Evolutionary conservation across 208 protist species (phyloP), one percentile per base, ranked within the genome.

Genomic region (Zelonia costaricensis): DNA sequence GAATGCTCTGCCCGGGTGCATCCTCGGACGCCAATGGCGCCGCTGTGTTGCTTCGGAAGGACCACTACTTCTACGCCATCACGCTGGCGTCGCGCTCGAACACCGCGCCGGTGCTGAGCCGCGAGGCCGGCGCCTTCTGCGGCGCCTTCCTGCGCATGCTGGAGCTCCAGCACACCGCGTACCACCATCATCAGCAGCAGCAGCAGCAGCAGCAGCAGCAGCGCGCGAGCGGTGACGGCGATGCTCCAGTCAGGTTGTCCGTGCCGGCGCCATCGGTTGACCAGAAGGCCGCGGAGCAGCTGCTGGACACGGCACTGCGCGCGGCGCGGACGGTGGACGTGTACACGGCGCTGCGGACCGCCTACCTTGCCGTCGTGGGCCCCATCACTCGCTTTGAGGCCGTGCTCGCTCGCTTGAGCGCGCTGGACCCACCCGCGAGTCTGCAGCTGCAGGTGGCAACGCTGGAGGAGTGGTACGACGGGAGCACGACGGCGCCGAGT

Each of bases 81-180:
- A 68, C 69, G 10, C 58, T 80, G n/a, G 52, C 82, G 40, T 70
- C 77, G 2, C 74, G 65, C 30, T 87, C 78, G 53, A 66, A 72
- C 33, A 69, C 76, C 15, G 82, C 71, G 16, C 66, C 75, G 2
- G 40, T 62, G 49, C 58, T 89, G 44, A 91, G 83, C 49, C 42
- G 64, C 20, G 76, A 91, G 55, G 80, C 85, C 0, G 80, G 77
- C 7, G 67, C 77, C 33, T 70, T 92, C 42, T 89, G 82, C 30
- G 88, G 88, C 16, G 35, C 44, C 27, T 82, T 89, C 36, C 58
- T 92, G 10, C 78, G 75, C 22, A 20, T 74, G 1, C 69, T 95
- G 30, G 85, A 92, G 60, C 35, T 68, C 20, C 57, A 71, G 36
- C n/a, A 48, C 25, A 55, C 39, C 4, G n/a, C n/a, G n/a, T n/a